Percentiles rank a stretch among this genome's conserved stretches.
These are phyloP conservation scores for Calonectria honghensis DNA, from an alignment of 2,329 filamentous ascomycete genomes.

Conservation along the genomic window DNA sequence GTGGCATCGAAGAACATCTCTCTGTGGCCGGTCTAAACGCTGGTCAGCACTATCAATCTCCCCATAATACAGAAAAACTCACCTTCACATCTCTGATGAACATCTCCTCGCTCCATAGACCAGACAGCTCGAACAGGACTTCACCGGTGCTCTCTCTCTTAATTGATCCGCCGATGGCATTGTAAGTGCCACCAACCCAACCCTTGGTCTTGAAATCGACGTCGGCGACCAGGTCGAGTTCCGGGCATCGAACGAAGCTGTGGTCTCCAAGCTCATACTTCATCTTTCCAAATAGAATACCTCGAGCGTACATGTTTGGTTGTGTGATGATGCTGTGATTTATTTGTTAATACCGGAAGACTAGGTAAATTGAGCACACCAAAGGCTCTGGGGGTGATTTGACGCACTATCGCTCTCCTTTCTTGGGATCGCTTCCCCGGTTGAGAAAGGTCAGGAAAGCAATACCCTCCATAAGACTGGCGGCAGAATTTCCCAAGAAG, in stretches of 20 bases:
- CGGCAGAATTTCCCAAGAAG: constrained; percentile 97
- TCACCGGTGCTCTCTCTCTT: constrained; percentile 92
- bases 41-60: constrained; percentile 16
- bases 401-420: constrained; percentile 90
- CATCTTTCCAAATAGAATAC: constrained; percentile 99
- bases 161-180: constrained; percentile 94
- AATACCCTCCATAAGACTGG: constrained; percentile 98
- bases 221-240: constrained; percentile 89
- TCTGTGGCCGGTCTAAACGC: constrained; percentile 85
- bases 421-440: constrained; percentile 77
- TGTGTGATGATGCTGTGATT: constrained; percentile 87
- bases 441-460: constrained; percentile 90
- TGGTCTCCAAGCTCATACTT: constrained; percentile 99
- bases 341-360: constrained; percentile 46
- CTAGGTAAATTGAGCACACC: neutral
- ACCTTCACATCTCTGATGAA: constrained; percentile 88
- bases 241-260: constrained; percentile 93
- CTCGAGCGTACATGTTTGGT: constrained; percentile 98
- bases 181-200: constrained; percentile 97
- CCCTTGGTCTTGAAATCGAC: constrained; percentile 99
- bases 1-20: constrained; percentile 92
- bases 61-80: constrained; percentile 56
- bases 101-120: constrained; percentile 97
- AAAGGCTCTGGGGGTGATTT: neutral
- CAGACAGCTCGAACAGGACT: constrained; percentile 91